Percentiles rank a stretch among this genome's conserved stretches.
phyloP scores from a whole-genome alignment of 306 rosid species.

The Chamaecrista fasciculata region DNA sequence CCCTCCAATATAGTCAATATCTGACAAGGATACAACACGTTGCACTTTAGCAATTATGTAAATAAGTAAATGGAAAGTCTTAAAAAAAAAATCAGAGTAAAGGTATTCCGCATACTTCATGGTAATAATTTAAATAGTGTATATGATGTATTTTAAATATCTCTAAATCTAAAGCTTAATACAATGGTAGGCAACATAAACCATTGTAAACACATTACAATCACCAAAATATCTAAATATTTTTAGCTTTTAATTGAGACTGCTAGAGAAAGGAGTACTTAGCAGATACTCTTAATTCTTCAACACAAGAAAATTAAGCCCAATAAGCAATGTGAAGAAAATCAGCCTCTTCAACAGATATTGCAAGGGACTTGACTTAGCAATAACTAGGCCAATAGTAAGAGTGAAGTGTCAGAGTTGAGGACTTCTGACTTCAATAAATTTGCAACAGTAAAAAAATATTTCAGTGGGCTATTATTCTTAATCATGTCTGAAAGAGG shows the following conservation, averaged over 20 bases:
- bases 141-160: neutral
- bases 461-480: neutral
- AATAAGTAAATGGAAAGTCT: conserved; percentile 9
- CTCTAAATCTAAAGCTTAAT: too few relatives aligned
- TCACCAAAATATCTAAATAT: conserved; percentile 6
- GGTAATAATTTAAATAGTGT: neutral
- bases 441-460: neutral
- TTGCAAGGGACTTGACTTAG: neutral
- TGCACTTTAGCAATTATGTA: conserved; percentile 14
- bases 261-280: neutral
- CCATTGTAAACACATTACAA: neutral
- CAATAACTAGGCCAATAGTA: neutral
- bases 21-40: conserved; percentile 38
- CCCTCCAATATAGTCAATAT: conserved; percentile 58
- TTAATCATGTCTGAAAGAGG: neutral
- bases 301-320: conserved; percentile 1
- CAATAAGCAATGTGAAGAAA: neutral
- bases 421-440: neutral
- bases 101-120: neutral
- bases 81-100: neutral
- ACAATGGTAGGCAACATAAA: neutral
- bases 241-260: neutral
- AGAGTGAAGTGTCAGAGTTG: neutral
- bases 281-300: neutral
- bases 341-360: neutral